A percentile compares a stretch with the other conserved stretches of the same genome.
These are phyloP conservation scores for Tolypocladium album DNA, from an alignment of 2,329 filamentous ascomycete species.

Conservation along the genomic window DNA sequence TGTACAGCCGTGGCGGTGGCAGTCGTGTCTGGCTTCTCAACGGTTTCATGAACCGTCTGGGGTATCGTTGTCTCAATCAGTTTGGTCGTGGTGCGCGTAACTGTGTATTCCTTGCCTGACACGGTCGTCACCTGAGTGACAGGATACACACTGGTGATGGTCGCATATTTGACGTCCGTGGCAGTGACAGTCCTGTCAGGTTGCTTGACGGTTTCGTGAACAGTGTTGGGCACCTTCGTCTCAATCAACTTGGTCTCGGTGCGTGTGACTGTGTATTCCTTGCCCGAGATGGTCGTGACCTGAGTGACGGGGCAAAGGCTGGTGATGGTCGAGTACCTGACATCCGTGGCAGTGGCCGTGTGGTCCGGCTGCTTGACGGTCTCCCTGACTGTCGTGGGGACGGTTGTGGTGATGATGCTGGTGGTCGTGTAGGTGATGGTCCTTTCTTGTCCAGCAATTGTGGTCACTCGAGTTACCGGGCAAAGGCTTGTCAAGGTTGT, in stretches of 20 bases:
- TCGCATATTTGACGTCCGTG: constrained; percentile 21
- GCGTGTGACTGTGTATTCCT: constrained; percentile 10
- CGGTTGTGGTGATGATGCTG: constrained; percentile 13
- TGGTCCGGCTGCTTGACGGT: constrained; percentile 5
- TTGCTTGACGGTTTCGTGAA: constrained; percentile 9
- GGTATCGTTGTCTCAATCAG: constrained; percentile 16
- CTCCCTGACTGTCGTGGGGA: constrained; percentile 15
- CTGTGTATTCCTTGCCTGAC: constrained; percentile 6
- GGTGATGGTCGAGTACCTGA: constrained; percentile 29
- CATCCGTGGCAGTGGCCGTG: constrained; percentile 6
- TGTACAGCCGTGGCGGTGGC: constrained; percentile 6
- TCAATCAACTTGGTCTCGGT: constrained; percentile 13
- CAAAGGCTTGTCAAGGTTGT: constrained; percentile 30
- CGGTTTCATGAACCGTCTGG: constrained; percentile 12
- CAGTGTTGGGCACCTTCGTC: constrained; percentile 16
- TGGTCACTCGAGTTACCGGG: constrained; percentile 21
- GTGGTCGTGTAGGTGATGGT: constrained; percentile 11
- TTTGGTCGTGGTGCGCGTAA: constrained; percentile 12
- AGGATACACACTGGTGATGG: constrained; percentile 24
- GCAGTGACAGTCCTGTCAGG: constrained; percentile 5
- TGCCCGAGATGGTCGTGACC: constrained; percentile 18
- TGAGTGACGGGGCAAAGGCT: constrained; percentile 22
- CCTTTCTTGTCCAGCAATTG: constrained; percentile 5
- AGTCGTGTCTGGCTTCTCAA: constrained; percentile 4
- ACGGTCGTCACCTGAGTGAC: constrained; percentile 24